Percentiles rank a stretch among this genome's conserved stretches.
Evolutionary conservation across 176 grass and related monocot species (phyloP).

Genomic region (Lolium perenne): DNA sequence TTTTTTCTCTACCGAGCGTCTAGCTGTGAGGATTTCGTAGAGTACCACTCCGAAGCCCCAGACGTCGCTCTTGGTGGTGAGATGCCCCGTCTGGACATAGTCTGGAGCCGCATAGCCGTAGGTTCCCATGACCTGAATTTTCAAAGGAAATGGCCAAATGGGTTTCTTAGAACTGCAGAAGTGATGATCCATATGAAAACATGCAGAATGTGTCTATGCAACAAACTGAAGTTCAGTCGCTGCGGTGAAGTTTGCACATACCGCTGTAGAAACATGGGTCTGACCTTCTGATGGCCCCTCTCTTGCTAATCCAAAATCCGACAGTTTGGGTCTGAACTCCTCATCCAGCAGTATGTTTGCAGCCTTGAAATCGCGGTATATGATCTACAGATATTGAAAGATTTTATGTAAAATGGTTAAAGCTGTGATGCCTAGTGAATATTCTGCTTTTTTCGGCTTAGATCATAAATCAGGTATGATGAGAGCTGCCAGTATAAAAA

Average conservation of each 20-base stretch:
- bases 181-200: not conserved
- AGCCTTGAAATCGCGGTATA: conserved; percentile 86
- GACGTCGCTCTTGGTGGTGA: conserved; percentile 72
- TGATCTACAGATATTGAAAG: conserved; percentile 39
- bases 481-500: not conserved
- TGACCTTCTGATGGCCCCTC: conserved; percentile 69
- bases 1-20: conserved; percentile 47
- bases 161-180: not conserved
- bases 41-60: conserved; percentile 74
- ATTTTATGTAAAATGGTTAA: not conserved
- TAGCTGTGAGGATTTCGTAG: conserved; percentile 72
- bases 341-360: conserved; percentile 73
- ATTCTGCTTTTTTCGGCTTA: not conserved
- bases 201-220: not conserved
- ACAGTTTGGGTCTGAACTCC: conserved; percentile 73
- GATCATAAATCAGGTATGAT: not conserved
- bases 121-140: conserved; percentile 69
- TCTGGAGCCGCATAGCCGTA: conserved; percentile 74
- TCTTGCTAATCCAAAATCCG: conserved; percentile 75
- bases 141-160: not conserved
- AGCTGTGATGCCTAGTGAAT: not conserved
- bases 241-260: conserved; percentile 26
- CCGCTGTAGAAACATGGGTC: conserved; percentile 76
- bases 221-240: not conserved
- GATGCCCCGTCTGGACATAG: conserved; percentile 70